These are phyloP conservation scores for Paraphaeosphaeria sporulosa DNA, from an alignment of 2,329 filamentous ascomycete genomes.

Conservation along the genomic window DNA sequence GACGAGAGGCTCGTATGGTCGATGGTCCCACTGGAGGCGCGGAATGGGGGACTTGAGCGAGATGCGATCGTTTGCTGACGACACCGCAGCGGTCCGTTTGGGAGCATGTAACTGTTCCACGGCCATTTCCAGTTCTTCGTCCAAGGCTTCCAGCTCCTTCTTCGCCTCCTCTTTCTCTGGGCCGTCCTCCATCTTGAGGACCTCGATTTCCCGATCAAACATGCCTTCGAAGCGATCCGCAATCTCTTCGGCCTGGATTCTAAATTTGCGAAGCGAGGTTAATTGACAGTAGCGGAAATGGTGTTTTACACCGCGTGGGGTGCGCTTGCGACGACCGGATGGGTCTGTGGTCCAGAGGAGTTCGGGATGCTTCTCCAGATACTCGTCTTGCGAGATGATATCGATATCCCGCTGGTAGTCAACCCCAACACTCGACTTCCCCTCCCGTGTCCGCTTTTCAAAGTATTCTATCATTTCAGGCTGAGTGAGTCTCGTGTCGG, in stretches of 20 bases:
- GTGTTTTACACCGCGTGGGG: conserved; percentile 13
- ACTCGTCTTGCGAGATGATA: conserved; percentile 13
- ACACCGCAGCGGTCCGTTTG: conserved; percentile 13
- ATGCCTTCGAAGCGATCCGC: conserved; percentile 37
- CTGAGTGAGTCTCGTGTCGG: conserved; percentile 20
- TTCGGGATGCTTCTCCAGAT: conserved; percentile 16
- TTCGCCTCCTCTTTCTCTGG: conserved; percentile 28
- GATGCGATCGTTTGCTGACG: conserved; percentile 40
- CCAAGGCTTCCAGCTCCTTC: conserved; percentile 53
- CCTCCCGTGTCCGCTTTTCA: conserved; percentile 26
- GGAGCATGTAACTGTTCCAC: conserved; percentile 35
- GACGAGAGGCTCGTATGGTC: conserved; percentile 73
- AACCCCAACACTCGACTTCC: conserved; percentile 31
- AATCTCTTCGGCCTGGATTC: conserved; percentile 20
- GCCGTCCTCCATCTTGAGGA: conserved; percentile 31
- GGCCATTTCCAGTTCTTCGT: conserved; percentile 50
- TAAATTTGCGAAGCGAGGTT: neutral
- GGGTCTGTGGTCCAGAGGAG: neutral
- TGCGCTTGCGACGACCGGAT: neutral
- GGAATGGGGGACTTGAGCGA: conserved; percentile 28
- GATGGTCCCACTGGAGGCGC: conserved; percentile 68
- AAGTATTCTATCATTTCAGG: conserved; percentile 30
- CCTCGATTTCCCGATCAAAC: conserved; percentile 37
- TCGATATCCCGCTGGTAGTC: conserved; percentile 20
- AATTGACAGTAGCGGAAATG: conserved; percentile 10